Base-by-base conservation (phyloP, 1,284 basidiomycete species). In the Boletus hoseneyae region DNA sequence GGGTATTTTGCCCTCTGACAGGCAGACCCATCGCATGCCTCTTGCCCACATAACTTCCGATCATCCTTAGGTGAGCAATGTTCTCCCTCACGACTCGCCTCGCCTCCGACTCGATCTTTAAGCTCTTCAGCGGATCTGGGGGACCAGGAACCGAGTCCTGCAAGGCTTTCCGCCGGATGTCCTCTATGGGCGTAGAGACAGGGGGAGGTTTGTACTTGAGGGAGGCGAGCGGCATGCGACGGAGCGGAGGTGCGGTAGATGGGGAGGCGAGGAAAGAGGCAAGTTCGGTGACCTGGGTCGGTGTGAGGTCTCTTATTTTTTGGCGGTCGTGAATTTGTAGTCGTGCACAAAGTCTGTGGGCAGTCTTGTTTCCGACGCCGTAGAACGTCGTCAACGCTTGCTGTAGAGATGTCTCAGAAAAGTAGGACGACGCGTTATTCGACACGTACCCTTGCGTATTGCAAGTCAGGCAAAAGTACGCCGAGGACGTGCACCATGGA, bases 241-340 rank as follows among this genome's bases (percentile, higher is more conserved):
- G 82, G 27, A 80, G 74, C 19, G 79, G 77, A 11, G 78, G 73
- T 13, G 84, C 78, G 21, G 86, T 87, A 23, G 79, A 72, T 0
- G 93, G 93, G 0, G 91, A 90, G 1, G 91, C 93, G 12, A 96
- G 82, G 70, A 93, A 93, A 11, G 93, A 90, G 10, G 91, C 86
- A 15, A 96, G 78, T 33, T 84, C 77, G 13, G 90, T 94, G 50
- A 93, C 75, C 75, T 96, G 93, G 25, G 79, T 73, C 23, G 90
- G 83, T 11, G 87, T 83, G 23, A 96, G 74, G 62, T 90, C 80
- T 45, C 78, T 78, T 53, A 96, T 80, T 66, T 82, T 84, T 69
- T 87, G 85, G 48, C 77, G 77, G 73, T 88, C 82, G 70, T 96
- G 92, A 52, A 96, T 85, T 63, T 88, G 87, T 39, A 94, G 79